Evolutionary conservation across 2,329 filamentous ascomycete species (phyloP).

Genomic region (Macrophomina tecta): DNA sequence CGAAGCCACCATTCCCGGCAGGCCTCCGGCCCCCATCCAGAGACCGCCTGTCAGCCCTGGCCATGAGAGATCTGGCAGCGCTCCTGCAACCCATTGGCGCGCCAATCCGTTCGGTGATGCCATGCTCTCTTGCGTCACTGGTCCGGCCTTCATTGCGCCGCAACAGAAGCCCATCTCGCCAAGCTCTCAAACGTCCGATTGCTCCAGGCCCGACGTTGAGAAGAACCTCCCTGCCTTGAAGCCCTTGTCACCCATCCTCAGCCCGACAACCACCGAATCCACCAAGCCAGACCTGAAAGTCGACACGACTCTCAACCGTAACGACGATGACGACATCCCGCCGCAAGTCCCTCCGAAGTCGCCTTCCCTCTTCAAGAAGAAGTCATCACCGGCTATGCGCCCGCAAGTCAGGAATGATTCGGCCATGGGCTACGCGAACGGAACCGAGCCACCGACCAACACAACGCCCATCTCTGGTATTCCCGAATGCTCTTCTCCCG

Average conservation of each 20-base stretch:
- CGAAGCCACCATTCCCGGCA: slow-evolving; percentile 49
- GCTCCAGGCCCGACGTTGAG: slow-evolving; percentile 5
- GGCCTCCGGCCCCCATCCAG: slow-evolving; percentile 42
- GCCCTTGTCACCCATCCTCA: slow-evolving; percentile 43
- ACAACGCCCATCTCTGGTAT: not conserved
- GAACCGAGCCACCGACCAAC: slow-evolving; percentile 1
- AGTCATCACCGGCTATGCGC: slow-evolving; percentile 40
- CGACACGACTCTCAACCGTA: slow-evolving; percentile 35
- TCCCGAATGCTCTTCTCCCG: slow-evolving; percentile 13
- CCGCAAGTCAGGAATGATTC: slow-evolving; percentile 30
- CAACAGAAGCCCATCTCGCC: slow-evolving; percentile 18
- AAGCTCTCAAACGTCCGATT: slow-evolving; percentile 6
- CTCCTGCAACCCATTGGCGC: slow-evolving; percentile 41
- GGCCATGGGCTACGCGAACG: not conserved
- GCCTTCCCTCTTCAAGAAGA: slow-evolving; percentile 40
- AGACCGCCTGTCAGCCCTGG: slow-evolving; percentile 34
- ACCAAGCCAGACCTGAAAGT: slow-evolving; percentile 41
- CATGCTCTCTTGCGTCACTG: slow-evolving; percentile 46
- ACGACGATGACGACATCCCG: slow-evolving; percentile 36
- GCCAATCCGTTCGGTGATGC: slow-evolving; percentile 48
- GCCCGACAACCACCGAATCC: slow-evolving; percentile 36
- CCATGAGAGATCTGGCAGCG: slow-evolving; percentile 48
- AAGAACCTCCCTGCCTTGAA: slow-evolving; percentile 19
- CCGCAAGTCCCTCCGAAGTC: slow-evolving; percentile 48
- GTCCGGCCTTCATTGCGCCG: slow-evolving; percentile 38